These are phyloP conservation scores for Phytopythium aichiense DNA, from an alignment of 352 stramenopile species.

Conservation along the genomic window DNA sequence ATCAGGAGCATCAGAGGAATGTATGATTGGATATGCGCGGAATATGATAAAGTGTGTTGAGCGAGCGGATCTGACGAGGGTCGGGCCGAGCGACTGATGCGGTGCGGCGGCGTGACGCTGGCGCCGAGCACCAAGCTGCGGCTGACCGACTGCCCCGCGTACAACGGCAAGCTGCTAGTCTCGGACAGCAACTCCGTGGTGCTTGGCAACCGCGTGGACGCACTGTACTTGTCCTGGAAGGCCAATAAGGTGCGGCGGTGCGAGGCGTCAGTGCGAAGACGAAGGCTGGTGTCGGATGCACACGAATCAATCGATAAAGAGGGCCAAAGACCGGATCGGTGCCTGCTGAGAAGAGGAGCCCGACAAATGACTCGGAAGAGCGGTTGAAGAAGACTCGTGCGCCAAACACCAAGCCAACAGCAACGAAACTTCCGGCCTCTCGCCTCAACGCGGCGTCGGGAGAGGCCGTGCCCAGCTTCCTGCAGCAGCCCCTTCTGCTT, in stretches of 20 bases:
- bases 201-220: conserved; percentile 11
- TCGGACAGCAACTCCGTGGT: conserved; percentile 5
- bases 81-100: background rate
- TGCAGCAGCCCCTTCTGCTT: background rate
- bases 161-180: conserved; percentile 2
- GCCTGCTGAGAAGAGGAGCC: background rate
- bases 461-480: background rate
- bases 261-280: no score
- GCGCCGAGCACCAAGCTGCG: conserved; percentile 1
- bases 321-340: background rate
- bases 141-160: background rate
- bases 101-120: background rate
- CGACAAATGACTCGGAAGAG: background rate
- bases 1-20: background rate
- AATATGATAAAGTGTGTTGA: background rate
- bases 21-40: background rate
- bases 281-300: no score
- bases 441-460: background rate
- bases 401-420: background rate
- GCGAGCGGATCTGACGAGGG: no score
- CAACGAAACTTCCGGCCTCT: background rate
- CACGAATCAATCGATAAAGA: background rate
- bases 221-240: conserved; percentile 13
- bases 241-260: conserved; percentile 10
- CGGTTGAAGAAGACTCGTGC: background rate